Evolutionary conservation across 129 eudicot genomes (phyloP).

Genomic region (Helichrysum umbraculigerum): DNA sequence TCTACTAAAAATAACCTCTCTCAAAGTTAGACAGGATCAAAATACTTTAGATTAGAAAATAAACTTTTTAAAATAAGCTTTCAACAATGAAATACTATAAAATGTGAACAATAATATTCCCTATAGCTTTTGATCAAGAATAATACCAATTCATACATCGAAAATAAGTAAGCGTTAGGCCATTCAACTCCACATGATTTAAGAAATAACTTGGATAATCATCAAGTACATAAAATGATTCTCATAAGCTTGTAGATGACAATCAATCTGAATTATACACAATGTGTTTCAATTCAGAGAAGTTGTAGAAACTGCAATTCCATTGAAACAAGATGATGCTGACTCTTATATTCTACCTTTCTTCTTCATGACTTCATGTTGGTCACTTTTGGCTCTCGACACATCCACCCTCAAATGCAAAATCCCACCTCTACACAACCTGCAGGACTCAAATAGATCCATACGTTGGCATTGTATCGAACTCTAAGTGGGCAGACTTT

Average conservation of each 20-base stretch:
- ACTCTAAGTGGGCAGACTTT: neutral
- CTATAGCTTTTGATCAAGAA: neutral
- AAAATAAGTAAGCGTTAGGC: neutral
- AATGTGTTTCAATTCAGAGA: neutral
- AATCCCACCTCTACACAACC: neutral
- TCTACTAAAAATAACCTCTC: no score
- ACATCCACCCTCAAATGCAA: neutral
- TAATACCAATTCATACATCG: neutral
- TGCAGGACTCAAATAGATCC: slow-evolving; percentile 1
- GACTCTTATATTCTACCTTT: neutral
- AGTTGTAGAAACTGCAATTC: slow-evolving; percentile 11
- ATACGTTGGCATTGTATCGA: neutral
- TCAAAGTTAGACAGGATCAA: no score
- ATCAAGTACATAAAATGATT: neutral
- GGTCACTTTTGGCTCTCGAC: slow-evolving; percentile 15
- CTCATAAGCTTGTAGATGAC: neutral
- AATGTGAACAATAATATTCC: no score
- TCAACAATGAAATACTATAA: neutral
- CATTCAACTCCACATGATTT: neutral
- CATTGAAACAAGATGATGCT: neutral
- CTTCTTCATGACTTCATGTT: slow-evolving; percentile 8
- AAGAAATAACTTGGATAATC: neutral
- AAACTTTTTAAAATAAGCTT: no score
- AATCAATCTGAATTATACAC: neutral
- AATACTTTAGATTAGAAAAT: no score